Conservation (phyloP, 2,329 filamentous ascomycete genomes). For the Penicillium sp. region DNA sequence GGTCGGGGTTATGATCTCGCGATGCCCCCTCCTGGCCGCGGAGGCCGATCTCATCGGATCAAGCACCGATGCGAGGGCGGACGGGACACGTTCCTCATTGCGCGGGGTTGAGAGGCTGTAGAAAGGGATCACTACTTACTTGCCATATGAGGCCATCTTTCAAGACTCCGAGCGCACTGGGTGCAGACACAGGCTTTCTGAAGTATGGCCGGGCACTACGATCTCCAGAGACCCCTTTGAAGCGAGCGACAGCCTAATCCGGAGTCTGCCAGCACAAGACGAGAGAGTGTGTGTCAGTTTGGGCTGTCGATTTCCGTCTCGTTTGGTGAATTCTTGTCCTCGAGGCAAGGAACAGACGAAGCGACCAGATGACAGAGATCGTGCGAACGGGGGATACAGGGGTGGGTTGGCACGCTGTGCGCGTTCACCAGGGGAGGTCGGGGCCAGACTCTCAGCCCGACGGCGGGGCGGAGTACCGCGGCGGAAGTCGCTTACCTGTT, state of each 20-base stretch:
- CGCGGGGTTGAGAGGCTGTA: no score
- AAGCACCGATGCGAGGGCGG: no score
- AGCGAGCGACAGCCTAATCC: conserved; percentile 5
- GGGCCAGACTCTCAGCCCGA: neutral
- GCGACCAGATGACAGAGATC: neutral
- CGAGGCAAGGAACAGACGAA: no score
- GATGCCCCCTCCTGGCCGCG: no score
- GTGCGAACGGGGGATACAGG: neutral
- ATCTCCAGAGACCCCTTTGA: conserved; percentile 19
- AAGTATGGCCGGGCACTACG: conserved; percentile 12
- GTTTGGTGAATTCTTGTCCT: no score
- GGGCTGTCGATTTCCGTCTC: no score
- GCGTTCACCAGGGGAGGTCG: neutral
- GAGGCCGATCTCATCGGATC: no score
- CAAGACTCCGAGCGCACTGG: conserved; percentile 4
- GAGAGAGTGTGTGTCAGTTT: conserved; percentile 5
- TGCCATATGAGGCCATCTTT: conserved; percentile 31
- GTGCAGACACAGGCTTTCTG: conserved; percentile 13
- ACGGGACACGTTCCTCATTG: no score
- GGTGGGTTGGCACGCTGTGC: neutral
- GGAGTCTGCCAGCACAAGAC: neutral
- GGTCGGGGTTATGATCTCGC: no score
- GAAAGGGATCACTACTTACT: conserved; percentile 23
- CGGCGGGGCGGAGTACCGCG: neutral
- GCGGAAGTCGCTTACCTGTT: conserved; percentile 4